A percentile compares a stretch with the other conserved stretches of the same genome.
phyloP scores from a whole-genome alignment of 2,329 filamentous ascomycete species.

The Aureobasidium vineae region DNA sequence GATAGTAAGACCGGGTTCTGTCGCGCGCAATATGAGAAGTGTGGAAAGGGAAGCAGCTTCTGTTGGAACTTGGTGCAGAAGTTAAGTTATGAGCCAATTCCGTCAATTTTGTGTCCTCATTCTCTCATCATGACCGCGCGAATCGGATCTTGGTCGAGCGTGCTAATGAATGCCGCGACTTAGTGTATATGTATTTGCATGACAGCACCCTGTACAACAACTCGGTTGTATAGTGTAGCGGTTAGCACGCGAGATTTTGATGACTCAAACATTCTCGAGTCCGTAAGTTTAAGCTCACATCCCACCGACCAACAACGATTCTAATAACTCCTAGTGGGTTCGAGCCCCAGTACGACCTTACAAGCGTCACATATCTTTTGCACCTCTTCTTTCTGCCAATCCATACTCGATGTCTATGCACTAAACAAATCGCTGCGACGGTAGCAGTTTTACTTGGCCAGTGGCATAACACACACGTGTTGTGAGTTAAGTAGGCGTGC shows the following conservation, averaged over 20 bases:
- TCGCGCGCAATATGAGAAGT: neutral
- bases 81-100: neutral
- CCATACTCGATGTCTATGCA: neutral
- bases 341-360: slow-evolving; percentile 26
- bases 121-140: neutral
- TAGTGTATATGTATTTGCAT: neutral
- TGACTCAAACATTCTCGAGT: slow-evolving; percentile 6
- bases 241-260: slow-evolving; percentile 34
- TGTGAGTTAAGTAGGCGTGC: neutral
- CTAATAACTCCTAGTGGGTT: slow-evolving; percentile 10
- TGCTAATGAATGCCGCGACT: too few species aligned
- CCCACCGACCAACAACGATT: neutral
- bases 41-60: neutral
- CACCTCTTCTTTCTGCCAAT: neutral
- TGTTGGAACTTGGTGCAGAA: neutral
- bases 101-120: neutral
- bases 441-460: neutral
- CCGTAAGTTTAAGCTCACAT: neutral
- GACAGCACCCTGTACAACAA: neutral
- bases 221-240: slow-evolving; percentile 29
- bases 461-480: neutral
- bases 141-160: neutral
- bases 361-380: neutral
- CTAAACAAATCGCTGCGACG: too few species aligned
- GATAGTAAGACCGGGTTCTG: neutral